These are phyloP conservation scores for Suaeda aralocaspica DNA, from an alignment of 148 eudicot species.

Conservation along the genomic window DNA sequence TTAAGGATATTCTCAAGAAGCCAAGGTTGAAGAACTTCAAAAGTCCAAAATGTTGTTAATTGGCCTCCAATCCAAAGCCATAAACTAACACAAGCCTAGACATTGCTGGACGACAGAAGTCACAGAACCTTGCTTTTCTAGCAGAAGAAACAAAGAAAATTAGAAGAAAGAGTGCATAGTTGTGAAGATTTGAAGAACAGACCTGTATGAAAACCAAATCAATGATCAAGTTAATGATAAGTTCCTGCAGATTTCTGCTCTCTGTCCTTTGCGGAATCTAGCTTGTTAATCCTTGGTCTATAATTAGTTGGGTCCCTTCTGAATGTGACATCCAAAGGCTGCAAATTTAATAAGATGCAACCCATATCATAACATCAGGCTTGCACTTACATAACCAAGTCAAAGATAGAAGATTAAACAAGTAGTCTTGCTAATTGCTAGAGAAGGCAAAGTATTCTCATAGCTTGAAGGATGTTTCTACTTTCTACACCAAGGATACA, in stretches of 20 bases:
- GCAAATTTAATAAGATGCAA: constrained; percentile 19
- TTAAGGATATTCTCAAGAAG: background rate
- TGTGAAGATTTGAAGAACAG: constrained; percentile 7
- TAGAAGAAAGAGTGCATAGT: background rate
- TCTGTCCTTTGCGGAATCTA: constrained; percentile 90
- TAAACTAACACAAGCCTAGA: background rate
- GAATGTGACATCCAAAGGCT: constrained; percentile 88
- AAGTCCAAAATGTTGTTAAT: too few relatives aligned
- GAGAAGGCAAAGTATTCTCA: background rate
- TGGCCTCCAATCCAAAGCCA: background rate
- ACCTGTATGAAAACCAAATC: constrained; percentile 32
- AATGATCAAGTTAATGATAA: constrained; percentile 84
- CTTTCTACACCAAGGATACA: background rate
- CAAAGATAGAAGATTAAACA: background rate
- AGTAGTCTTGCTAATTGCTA: background rate
- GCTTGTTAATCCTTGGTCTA: constrained; percentile 85
- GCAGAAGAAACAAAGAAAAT: background rate
- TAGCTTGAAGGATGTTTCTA: background rate
- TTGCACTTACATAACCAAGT: background rate
- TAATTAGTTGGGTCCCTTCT: constrained; percentile 91
- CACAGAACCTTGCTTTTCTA: background rate
- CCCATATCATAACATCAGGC: background rate
- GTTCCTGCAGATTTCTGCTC: constrained; percentile 95
- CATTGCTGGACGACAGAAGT: background rate
- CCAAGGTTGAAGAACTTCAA: background rate